Percentiles rank a stretch among this genome's conserved stretches.
phyloP scores from a whole-genome alignment of 345 rosid genomes.

The Populus tremula region DNA sequence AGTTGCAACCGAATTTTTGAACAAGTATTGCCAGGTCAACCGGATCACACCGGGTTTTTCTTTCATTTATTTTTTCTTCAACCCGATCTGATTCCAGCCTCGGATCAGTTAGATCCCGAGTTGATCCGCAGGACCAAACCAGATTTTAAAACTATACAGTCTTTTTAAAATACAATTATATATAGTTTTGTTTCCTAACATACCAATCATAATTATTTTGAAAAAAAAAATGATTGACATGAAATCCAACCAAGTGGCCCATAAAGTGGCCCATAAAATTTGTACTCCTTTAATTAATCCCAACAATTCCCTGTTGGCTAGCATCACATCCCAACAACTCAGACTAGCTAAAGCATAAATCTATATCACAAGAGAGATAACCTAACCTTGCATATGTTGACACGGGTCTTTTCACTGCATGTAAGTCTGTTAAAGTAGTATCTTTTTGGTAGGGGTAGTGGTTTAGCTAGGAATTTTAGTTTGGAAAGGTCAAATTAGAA shows the following conservation, averaged over 20 bases:
- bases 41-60: no score
- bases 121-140: no score
- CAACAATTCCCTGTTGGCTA: background rate
- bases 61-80: no score
- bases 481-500: no score
- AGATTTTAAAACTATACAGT: no score
- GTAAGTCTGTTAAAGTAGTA: background rate
- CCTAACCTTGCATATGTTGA: background rate
- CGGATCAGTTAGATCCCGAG: no score
- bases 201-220: no score
- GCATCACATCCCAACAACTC: background rate
- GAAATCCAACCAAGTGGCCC: background rate
- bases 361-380: background rate
- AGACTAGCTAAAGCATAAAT: background rate
- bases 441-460: background rate
- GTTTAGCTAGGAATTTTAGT: no score
- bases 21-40: no score
- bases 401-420: background rate
- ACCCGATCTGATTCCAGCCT: accelerated
- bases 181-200: no score
- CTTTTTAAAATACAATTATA: no score
- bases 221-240: background rate
- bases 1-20: no score
- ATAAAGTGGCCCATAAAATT: background rate
- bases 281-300: background rate